Evolutionary conservation across 306 rosid species (phyloP).

Genomic region (Coriaria nepalensis): DNA sequence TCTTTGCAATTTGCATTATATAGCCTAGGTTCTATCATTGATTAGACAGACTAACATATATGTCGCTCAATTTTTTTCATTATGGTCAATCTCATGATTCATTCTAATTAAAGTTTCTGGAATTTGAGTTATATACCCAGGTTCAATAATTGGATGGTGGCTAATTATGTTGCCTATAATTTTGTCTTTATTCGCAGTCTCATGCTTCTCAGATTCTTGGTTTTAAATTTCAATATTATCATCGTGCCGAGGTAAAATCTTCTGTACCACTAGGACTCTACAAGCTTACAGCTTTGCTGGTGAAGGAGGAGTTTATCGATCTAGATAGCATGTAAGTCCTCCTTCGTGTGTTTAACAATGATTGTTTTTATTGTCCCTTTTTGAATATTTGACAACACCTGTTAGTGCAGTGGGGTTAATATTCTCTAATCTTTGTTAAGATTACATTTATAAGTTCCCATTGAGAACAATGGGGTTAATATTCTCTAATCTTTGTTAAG

Average conservation of each 20-base stretch:
- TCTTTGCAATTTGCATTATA: background rate
- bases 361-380: background rate
- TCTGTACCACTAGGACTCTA: slow-evolving; percentile 83
- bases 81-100: background rate
- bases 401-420: background rate
- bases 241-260: slow-evolving; percentile 78
- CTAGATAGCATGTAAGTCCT: slow-evolving; percentile 82
- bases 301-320: slow-evolving; percentile 82
- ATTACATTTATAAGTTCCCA: too few species aligned
- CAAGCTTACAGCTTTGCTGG: slow-evolving; percentile 85
- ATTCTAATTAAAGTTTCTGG: too few species aligned
- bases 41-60: too few species aligned
- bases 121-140: too few species aligned
- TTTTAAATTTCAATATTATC: slow-evolving; percentile 89
- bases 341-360: background rate
- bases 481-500: too few species aligned
- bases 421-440: too few species aligned
- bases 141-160: too few species aligned
- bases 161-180: background rate
- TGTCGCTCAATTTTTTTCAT: too few species aligned
- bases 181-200: slow-evolving; percentile 53
- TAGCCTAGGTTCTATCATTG: slow-evolving; percentile 1
- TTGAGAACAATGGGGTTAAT: too few species aligned
- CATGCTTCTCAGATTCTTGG: slow-evolving; percentile 99
- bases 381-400: background rate